phyloP scores from a whole-genome alignment of 225 moss, liverwort and hornwort species.

The Polytrichum commune region DNA sequence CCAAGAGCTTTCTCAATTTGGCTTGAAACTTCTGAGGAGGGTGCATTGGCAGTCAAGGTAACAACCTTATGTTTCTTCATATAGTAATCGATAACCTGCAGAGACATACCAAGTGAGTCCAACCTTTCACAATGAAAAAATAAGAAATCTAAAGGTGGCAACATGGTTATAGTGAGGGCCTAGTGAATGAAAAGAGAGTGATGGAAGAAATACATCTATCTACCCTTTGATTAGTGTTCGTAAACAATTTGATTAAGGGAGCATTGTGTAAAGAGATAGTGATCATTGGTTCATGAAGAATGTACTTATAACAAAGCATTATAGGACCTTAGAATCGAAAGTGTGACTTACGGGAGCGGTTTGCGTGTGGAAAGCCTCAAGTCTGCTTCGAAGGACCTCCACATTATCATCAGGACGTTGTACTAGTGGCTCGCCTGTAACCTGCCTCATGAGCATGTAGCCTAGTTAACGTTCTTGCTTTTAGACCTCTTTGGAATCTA shows the following conservation, averaged over 20 bases:
- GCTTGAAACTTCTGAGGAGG: constrained; percentile 8
- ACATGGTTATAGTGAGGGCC: too few relatives aligned
- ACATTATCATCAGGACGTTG: constrained; percentile 24
- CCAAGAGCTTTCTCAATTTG: constrained; percentile 15
- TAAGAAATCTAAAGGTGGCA: too few relatives aligned
- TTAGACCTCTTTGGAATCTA: too few relatives aligned
- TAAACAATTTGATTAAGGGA: not conserved
- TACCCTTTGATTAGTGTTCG: not conserved
- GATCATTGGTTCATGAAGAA: not conserved
- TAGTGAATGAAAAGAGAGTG: not conserved
- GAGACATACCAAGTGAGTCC: not conserved
- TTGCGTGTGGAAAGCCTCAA: constrained; percentile 28
- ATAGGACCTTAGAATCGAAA: not conserved
- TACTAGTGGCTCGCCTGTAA: constrained; percentile 8
- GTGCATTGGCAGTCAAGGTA: constrained; percentile 25
- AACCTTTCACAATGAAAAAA: too few relatives aligned
- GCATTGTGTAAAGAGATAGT: not conserved
- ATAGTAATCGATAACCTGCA: constrained; percentile 31
- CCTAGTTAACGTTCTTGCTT: not conserved
- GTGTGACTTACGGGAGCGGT: constrained; percentile 19
- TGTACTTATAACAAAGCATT: not conserved
- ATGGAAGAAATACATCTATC: not conserved
- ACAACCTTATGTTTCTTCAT: constrained; percentile 20
- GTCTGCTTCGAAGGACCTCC: constrained; percentile 19
- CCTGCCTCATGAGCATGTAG: too few relatives aligned